These are phyloP conservation scores for Fragaria vesca DNA, from an alignment of 306 rosid genomes.

Conservation along the genomic window DNA sequence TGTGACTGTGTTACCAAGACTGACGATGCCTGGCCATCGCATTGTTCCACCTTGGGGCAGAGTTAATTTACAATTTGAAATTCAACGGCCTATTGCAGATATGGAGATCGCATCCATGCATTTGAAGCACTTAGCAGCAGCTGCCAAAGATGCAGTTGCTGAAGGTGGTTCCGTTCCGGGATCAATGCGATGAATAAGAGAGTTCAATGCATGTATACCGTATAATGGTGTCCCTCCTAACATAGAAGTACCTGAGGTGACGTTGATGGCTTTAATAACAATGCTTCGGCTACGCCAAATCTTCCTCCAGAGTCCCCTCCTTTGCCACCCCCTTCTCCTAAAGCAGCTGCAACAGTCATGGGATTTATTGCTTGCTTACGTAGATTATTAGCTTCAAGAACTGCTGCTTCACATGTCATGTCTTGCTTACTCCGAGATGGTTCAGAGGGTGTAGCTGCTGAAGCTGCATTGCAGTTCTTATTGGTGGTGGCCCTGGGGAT, in stretches of 20 bases:
- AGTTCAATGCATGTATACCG: constrained; percentile 94
- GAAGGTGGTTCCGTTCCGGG: constrained; percentile 99
- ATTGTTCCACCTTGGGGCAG: constrained; percentile 96
- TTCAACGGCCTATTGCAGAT: constrained; percentile 55
- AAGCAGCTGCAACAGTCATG: constrained; percentile 98
- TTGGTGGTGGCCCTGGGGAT: constrained; percentile 97
- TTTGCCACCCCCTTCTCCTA: constrained; percentile 95
- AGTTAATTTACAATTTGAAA: constrained; percentile 53
- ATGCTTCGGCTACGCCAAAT: constrained; percentile 97
- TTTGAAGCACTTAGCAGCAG: constrained; percentile 87
- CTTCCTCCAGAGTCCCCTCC: constrained; percentile 99
- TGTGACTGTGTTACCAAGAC: constrained; percentile 87
- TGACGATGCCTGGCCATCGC: constrained; percentile 99
- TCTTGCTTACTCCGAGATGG: constrained; percentile 96
- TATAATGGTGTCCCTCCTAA: constrained; percentile 73
- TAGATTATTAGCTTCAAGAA: constrained; percentile 84
- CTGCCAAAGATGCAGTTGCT: constrained; percentile 97
- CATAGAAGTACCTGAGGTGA: constrained; percentile 96
- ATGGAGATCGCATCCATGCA: constrained; percentile 79
- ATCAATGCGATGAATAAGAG: constrained; percentile 99
- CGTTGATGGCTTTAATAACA: constrained; percentile 96
- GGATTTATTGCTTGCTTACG: constrained; percentile 92
- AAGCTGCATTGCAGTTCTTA: constrained; percentile 94
- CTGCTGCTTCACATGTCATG: constrained; percentile 94
- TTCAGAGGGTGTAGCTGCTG: constrained; percentile 96